A percentile compares a stretch with the other conserved stretches of the same genome.
These are phyloP conservation scores for Scedosporium dehoogii DNA, from an alignment of 2,329 filamentous ascomycete genomes.

Conservation along the genomic window DNA sequence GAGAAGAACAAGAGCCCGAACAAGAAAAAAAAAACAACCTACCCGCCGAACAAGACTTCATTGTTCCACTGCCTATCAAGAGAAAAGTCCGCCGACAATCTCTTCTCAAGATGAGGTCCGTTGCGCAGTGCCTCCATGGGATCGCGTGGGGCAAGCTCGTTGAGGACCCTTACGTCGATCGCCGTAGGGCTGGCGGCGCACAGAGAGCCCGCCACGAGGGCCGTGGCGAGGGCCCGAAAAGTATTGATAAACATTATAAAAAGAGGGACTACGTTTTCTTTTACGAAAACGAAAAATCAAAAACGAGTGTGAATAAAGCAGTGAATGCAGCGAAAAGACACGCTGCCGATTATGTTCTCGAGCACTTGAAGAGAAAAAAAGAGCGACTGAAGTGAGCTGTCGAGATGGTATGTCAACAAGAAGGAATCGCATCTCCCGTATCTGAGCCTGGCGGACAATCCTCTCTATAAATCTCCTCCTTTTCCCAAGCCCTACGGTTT, in stretches of 20 bases:
- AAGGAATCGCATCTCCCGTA: too few species aligned
- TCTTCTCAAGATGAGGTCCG: conserved; percentile 12
- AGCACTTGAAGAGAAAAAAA: neutral
- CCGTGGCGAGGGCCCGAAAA: neutral
- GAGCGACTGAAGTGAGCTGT: too few species aligned
- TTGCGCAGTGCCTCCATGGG: conserved; percentile 9
- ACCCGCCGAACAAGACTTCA: conserved; percentile 9
- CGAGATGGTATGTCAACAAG: too few species aligned
- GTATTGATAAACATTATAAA: neutral
- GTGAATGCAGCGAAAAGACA: neutral
- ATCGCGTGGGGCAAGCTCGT: conserved; percentile 7
- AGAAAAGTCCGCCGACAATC: conserved; percentile 10
- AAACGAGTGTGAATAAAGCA: neutral
- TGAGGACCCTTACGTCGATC: conserved; percentile 3
- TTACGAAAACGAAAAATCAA: neutral
- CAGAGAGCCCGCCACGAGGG: neutral
- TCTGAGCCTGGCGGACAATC: neutral
- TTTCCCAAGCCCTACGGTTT: neutral
- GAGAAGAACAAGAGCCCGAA: neutral
- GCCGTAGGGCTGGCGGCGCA: neutral
- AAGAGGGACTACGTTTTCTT: neutral
- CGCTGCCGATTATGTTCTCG: neutral
- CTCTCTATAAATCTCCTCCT: neutral
- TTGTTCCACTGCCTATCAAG: conserved; percentile 9
- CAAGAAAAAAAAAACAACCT: neutral